Conservation (phyloP, 2,329 filamentous ascomycete species). For the Pyrenophora graminea region DNA sequence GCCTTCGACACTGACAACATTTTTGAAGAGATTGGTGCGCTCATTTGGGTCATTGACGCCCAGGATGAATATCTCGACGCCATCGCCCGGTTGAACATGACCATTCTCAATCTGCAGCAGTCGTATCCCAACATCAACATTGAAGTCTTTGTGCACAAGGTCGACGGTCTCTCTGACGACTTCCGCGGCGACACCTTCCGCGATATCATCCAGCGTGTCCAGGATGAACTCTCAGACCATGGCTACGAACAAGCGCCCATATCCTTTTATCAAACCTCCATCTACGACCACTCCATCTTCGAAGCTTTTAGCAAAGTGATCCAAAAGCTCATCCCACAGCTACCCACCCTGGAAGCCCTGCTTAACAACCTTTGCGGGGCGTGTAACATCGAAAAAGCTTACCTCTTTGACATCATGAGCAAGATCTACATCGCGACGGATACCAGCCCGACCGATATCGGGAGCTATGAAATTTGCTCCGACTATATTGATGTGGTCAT, state of each 20-base stretch:
- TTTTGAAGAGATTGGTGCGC: conserved; percentile 88
- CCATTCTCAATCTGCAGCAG: conserved; percentile 85
- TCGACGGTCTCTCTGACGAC: conserved; percentile 95
- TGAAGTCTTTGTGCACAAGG: conserved; percentile 98
- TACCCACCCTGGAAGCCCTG: conserved; percentile 89
- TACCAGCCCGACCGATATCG: conserved; percentile 88
- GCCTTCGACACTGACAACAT: conserved; percentile 90
- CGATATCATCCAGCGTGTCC: conserved; percentile 94
- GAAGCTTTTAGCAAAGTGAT: conserved; percentile 98
- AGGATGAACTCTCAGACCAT: conserved; percentile 91
- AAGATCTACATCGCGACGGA: conserved; percentile 99
- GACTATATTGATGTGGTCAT: conserved; percentile 99
- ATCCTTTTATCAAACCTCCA: conserved; percentile 93
- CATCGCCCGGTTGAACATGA: conserved; percentile 81
- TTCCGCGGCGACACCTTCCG: conserved; percentile 95
- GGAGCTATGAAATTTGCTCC: conserved; percentile 96
- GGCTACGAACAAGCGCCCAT: conserved; percentile 93
- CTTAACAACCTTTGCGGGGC: conserved; percentile 92
- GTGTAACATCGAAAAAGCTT: conserved; percentile 96
- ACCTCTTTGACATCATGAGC: conserved; percentile 94
- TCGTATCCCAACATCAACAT: conserved; percentile 93
- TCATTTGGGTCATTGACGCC: conserved; percentile 98
- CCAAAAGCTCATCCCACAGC: conserved; percentile 91
- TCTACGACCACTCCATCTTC: conserved; percentile 98
- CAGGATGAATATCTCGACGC: conserved; percentile 97